phyloP scores from a whole-genome alignment of 2,329 filamentous ascomycete species.

The Monosporascus ibericus region DNA sequence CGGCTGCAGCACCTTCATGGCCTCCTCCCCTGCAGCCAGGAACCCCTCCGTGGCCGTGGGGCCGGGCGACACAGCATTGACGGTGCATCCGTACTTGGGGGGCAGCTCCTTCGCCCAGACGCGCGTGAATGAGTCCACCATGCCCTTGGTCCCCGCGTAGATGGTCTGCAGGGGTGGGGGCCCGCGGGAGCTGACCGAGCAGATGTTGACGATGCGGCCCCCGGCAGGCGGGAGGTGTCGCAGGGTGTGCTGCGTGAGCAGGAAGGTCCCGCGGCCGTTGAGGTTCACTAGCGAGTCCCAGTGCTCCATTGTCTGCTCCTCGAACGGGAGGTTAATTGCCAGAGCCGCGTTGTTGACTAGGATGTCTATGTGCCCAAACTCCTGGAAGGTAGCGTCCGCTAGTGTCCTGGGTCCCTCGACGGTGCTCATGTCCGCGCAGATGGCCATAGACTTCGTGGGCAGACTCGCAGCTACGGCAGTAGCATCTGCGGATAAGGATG shows the following conservation, averaged over 20 bases:
- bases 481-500: conserved; percentile 21
- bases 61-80: conserved; percentile 38
- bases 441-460: conserved; percentile 23
- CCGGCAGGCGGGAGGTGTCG: conserved; percentile 28
- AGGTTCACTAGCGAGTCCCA: conserved; percentile 36
- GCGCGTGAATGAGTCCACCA: conserved; percentile 40
- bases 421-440: conserved; percentile 36
- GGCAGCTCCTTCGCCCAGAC: conserved; percentile 39
- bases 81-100: conserved; percentile 38
- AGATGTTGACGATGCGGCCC: conserved; percentile 38
- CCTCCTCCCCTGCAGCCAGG: conserved; percentile 28
- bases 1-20: conserved; percentile 35
- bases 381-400: conserved; percentile 27
- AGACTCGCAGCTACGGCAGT: conserved; percentile 17
- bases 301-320: conserved; percentile 30
- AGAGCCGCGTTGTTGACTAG: conserved; percentile 30
- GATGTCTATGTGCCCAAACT: conserved; percentile 33
- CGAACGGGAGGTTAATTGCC: conserved; percentile 30
- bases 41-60: conserved; percentile 21
- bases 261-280: conserved; percentile 35
- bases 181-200: conserved; percentile 28
- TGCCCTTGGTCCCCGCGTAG: conserved; percentile 44
- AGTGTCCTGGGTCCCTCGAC: conserved; percentile 29
- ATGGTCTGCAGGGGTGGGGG: conserved; percentile 35
- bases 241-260: conserved; percentile 32